Percentiles rank a stretch among this genome's conserved stretches.
phyloP scores from a whole-genome alignment of 768 basidiomycete species.

The Paxillus rubicundulus region DNA sequence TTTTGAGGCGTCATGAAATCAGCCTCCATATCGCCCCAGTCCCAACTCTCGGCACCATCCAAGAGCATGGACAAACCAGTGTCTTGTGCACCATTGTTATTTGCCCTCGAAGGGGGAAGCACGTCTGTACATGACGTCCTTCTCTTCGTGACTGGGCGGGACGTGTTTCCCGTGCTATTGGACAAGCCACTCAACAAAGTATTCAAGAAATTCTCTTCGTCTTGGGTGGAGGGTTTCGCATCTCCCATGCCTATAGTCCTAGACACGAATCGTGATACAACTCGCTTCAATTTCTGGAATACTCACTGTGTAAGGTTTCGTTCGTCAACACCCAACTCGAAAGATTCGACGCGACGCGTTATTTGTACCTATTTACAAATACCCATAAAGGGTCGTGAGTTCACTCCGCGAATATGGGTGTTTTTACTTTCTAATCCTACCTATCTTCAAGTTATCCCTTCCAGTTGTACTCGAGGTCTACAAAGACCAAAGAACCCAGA shows the following conservation, averaged over 20 bases:
- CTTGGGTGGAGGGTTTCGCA: conserved; percentile 33
- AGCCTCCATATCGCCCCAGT: conserved; percentile 57
- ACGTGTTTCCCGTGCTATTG: conserved; percentile 41
- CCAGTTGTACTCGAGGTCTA: too few relatives aligned
- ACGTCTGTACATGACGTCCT: conserved; percentile 1
- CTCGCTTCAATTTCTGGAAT: not conserved
- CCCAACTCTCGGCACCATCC: conserved; percentile 70
- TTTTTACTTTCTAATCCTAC: too few relatives aligned
- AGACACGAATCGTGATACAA: too few relatives aligned
- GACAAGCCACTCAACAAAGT: conserved; percentile 51
- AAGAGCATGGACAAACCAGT: conserved; percentile 49
- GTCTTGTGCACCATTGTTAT: conserved; percentile 15
- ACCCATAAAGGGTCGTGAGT: not conserved
- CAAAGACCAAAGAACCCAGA: too few relatives aligned
- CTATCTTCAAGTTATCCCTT: too few relatives aligned
- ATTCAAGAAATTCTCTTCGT: conserved; percentile 61
- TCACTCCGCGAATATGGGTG: too few relatives aligned
- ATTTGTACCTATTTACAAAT: conserved; percentile 15
- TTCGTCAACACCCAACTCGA: not conserved
- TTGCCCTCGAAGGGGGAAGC: conserved; percentile 12
- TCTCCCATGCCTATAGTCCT: conserved; percentile 33
- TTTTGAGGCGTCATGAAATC: conserved; percentile 54
- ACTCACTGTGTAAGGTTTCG: not conserved
- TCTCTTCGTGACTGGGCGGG: conserved; percentile 7
- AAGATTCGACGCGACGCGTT: conserved; percentile 22